These are phyloP conservation scores for Paxillus involutus DNA, from an alignment of 768 basidiomycete genomes.

Conservation along the genomic window DNA sequence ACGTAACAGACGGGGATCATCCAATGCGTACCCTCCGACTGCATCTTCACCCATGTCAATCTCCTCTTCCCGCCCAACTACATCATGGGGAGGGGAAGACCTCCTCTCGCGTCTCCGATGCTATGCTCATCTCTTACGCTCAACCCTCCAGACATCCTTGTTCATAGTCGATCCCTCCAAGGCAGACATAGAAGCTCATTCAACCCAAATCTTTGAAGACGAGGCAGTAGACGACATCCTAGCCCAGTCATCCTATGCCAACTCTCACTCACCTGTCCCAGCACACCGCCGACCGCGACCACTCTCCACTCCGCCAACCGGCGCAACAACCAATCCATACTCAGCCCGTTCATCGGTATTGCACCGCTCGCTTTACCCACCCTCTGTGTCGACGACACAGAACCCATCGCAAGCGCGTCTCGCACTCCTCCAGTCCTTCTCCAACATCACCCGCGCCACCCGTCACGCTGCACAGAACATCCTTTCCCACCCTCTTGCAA, in stretches of 20 bases:
- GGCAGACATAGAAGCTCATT: slow-evolving; percentile 90
- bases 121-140: slow-evolving; percentile 82
- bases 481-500: slow-evolving; percentile 91
- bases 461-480: slow-evolving; percentile 94
- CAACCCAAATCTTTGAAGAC: slow-evolving; percentile 79
- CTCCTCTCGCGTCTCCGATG: slow-evolving; percentile 72
- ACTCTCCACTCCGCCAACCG: slow-evolving; percentile 40
- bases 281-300: slow-evolving; percentile 76
- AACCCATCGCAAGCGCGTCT: slow-evolving; percentile 69
- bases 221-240: slow-evolving; percentile 88
- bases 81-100: slow-evolving; percentile 87
- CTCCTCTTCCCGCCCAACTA: slow-evolving; percentile 40
- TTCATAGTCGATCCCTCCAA: slow-evolving; percentile 92
- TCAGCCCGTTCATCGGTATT: slow-evolving; percentile 72
- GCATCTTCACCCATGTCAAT: slow-evolving; percentile 47
- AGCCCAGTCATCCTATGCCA: slow-evolving; percentile 71
- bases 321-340: slow-evolving; percentile 48
- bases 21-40: slow-evolving; percentile 63
- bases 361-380: slow-evolving; percentile 68
- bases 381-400: slow-evolving; percentile 50
- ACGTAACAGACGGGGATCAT: slow-evolving; percentile 35
- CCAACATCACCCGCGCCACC: slow-evolving; percentile 90
- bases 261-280: slow-evolving; percentile 82
- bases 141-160: slow-evolving; percentile 79
- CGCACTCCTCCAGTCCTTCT: slow-evolving; percentile 90